Percentiles rank a stretch among this genome's conserved stretches.
Conservation (phyloP, 164 flowering plant genomes). For the Magnolia kwangsiensis region DNA sequence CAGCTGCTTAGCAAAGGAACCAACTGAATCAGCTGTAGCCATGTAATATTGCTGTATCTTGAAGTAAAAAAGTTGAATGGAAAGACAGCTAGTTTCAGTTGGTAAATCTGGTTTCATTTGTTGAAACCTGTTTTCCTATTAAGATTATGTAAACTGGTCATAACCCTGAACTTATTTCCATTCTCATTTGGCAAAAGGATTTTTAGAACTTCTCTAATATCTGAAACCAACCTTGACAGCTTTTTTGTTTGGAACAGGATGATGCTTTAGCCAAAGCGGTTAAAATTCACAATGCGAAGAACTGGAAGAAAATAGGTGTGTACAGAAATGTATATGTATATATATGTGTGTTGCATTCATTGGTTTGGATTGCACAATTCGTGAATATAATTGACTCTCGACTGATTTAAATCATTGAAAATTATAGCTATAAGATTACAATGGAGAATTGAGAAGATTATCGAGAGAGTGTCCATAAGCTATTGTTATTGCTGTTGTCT, state of each 20-base stretch:
- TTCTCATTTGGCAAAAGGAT: not conserved
- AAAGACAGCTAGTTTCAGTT: not conserved
- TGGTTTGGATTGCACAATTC: not conserved
- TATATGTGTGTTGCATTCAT: not conserved
- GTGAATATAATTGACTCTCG: not conserved
- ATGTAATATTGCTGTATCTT: no score
- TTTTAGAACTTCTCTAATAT: conserved; percentile 2
- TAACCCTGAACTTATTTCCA: not conserved
- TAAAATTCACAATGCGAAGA: conserved; percentile 34
- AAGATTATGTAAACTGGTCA: not conserved
- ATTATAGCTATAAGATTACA: not conserved
- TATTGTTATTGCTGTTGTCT: not conserved
- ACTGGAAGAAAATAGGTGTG: conserved; percentile 71
- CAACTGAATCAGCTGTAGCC: no score
- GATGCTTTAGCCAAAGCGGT: conserved; percentile 35
- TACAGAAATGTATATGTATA: not conserved
- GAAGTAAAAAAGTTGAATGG: not conserved
- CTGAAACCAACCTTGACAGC: not conserved
- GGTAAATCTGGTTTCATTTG: not conserved
- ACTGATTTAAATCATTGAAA: not conserved
- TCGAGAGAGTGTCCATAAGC: not conserved
- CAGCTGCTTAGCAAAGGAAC: no score
- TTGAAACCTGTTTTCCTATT: not conserved
- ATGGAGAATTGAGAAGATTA: not conserved
- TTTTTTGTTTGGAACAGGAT: conserved; percentile 37